Base-by-base conservation (phyloP, 2,329 filamentous ascomycete species). In the Mycosphaerella sp. region DNA sequence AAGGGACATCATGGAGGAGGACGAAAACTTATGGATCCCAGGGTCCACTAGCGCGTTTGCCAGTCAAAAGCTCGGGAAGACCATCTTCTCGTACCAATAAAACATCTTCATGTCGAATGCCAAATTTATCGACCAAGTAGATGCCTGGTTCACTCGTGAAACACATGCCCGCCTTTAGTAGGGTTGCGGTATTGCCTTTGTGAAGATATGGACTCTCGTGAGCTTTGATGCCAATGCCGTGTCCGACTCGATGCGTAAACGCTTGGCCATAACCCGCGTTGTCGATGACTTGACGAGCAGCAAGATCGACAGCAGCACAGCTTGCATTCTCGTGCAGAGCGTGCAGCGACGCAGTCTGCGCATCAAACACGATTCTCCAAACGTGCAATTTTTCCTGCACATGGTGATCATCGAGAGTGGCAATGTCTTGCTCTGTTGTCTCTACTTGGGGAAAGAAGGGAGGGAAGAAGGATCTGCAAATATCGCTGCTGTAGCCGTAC, bases 161-260 rank as follows among this genome's bases (percentile, higher is more conserved):
- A 0, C 76, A 75, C 81, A 85, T 85, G 0, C 82, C 81, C 0
- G 78, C 70, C 44, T 72, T 70, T 4, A 84, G 69, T 0, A 70
- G 61, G 0, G 72, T 70, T 1, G 64, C 67, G 2, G 69, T 70
- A 60, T 85, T 85, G 54, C 79, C 82, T 62, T 83, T 81, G 64
- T 85, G 83, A 32, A 85, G 69, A 59, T 84, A 85, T 0, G 81
- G 82, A 31, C 79, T 81, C 63, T 85, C 82, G 58, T 84, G 82
- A 1, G 81, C 81, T 68, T 85, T 84, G 64, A 85, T 83, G 0
- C 82, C 82, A 45, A 85, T 83, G 1, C 82, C 79, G 60, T 85
- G 82, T 1, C 82, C 82, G 1, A 85, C 70, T 1, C 82, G 75
- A 59, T 85, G 82, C 1, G 81, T 84, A 58, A 85, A 85, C 0